Percentiles rank a stretch among this genome's conserved stretches.
These are phyloP conservation scores for Acorus gramineus DNA, from an alignment of 106 monocot species.

Conservation along the genomic window DNA sequence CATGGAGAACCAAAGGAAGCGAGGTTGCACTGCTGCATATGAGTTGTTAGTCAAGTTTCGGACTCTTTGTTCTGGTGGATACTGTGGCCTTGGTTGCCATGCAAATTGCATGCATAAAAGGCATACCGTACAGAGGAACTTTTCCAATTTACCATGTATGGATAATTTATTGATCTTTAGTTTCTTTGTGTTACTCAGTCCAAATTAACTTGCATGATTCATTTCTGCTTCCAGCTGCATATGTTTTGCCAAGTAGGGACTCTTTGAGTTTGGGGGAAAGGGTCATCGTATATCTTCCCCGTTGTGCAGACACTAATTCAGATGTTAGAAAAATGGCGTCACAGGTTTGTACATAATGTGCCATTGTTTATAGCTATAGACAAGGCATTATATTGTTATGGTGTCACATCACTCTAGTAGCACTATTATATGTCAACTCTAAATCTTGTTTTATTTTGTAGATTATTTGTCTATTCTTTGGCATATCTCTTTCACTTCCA, in stretches of 20 bases:
- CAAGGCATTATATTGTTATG: too few species aligned
- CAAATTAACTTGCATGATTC: too few species aligned
- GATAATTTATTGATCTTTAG: background rate
- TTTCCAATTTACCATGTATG: conserved; percentile 85
- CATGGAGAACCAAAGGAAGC: conserved; percentile 81
- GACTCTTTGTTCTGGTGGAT: conserved; percentile 74
- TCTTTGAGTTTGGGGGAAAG: conserved; percentile 90
- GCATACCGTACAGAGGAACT: conserved; percentile 50
- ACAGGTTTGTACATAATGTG: conserved; percentile 46
- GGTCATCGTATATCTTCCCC: conserved; percentile 78
- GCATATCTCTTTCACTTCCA: conserved; percentile 88
- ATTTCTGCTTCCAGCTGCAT: conserved; percentile 58
- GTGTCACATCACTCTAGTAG: too few species aligned
- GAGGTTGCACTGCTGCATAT: conserved; percentile 76
- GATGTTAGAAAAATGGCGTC: conserved; percentile 81
- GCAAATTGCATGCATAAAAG: conserved; percentile 34
- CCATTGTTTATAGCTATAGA: background rate
- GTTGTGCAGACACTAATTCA: conserved; percentile 79
- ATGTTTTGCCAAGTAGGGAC: conserved; percentile 81
- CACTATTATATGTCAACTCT: background rate
- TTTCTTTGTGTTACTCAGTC: background rate
- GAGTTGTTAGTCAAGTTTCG: conserved; percentile 82
- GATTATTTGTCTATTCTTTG: conserved; percentile 82
- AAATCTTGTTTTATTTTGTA: conserved; percentile 17
- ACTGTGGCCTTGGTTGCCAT: conserved; percentile 45